These are phyloP conservation scores for Diatrype stigma DNA, from an alignment of 2,329 filamentous ascomycete species.

Conservation along the genomic window DNA sequence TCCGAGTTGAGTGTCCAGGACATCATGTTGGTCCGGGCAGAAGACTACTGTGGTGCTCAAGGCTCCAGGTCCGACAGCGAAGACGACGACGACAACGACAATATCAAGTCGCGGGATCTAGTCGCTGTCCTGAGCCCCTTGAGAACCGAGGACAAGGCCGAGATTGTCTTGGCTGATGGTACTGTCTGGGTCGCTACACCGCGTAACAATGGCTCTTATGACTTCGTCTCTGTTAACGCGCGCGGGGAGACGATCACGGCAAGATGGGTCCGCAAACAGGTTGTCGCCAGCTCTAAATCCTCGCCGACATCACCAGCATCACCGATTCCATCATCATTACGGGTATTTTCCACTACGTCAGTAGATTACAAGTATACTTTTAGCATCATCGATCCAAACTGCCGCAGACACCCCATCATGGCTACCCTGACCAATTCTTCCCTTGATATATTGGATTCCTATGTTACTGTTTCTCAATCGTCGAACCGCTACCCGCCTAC, in stretches of 20 bases:
- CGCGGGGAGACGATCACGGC: constrained; percentile 57
- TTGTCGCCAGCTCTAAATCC: constrained; percentile 19
- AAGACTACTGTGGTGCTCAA: constrained; percentile 55
- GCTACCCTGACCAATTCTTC: constrained; percentile 60
- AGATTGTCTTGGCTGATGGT: constrained; percentile 65
- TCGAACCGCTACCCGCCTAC: constrained; percentile 36
- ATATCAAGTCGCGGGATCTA: constrained; percentile 42
- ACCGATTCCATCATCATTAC: constrained; percentile 14
- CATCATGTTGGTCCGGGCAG: constrained; percentile 66
- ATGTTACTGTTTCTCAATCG: constrained; percentile 52
- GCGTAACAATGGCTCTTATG: constrained; percentile 55
- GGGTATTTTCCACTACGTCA: constrained; percentile 19
- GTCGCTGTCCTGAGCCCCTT: constrained; percentile 66
- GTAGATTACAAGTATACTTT: constrained; percentile 64
- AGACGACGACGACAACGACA: constrained; percentile 35
- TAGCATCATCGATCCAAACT: constrained; percentile 67
- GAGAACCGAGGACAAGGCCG: constrained; percentile 50
- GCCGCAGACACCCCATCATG: constrained; percentile 69
- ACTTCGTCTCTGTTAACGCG: constrained; percentile 59
- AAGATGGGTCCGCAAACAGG: constrained; percentile 61
- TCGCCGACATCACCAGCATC: constrained; percentile 20
- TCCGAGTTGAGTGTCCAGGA: constrained; percentile 64
- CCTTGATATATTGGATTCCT: constrained; percentile 67
- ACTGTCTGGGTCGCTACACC: constrained; percentile 53
- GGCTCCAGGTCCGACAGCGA: constrained; percentile 31